Evolutionary conservation across 106 monocot genomes (phyloP).

Genomic region (Platanthera guangdongensis): DNA sequence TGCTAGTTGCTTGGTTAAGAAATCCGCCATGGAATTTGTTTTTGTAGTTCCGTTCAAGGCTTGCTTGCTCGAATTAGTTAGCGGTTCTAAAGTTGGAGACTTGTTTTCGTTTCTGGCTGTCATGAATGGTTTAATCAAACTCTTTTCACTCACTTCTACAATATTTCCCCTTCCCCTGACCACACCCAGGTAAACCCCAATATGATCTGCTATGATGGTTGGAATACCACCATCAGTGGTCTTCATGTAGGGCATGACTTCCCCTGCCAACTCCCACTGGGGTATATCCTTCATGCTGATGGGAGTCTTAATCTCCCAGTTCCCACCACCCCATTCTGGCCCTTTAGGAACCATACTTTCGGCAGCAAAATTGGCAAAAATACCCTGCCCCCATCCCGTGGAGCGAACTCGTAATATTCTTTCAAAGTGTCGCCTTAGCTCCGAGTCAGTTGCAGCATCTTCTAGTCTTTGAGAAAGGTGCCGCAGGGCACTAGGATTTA

Average conservation of each 20-base stretch:
- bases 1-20: slow-evolving; percentile 51
- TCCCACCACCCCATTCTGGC: slow-evolving; percentile 97
- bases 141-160: slow-evolving; percentile 83
- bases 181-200: slow-evolving; percentile 88
- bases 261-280: slow-evolving; percentile 92
- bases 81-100: slow-evolving; percentile 14
- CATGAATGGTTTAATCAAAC: slow-evolving; percentile 63
- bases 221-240: slow-evolving; percentile 82
- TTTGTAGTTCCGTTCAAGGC: slow-evolving; percentile 15
- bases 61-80: slow-evolving; percentile 18
- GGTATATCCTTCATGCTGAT: slow-evolving; percentile 69
- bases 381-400: slow-evolving; percentile 91
- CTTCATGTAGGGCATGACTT: slow-evolving; percentile 97
- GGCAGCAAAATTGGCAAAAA: slow-evolving; percentile 95
- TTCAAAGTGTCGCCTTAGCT: slow-evolving; percentile 82
- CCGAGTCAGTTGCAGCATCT: slow-evolving; percentile 61
- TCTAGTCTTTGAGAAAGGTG: slow-evolving; percentile 85
- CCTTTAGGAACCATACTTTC: slow-evolving; percentile 99
- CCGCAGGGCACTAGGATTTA: slow-evolving; percentile 94
- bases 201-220: slow-evolving; percentile 68
- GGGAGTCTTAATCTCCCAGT: slow-evolving; percentile 98
- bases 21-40: slow-evolving; percentile 29
- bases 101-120: slow-evolving; percentile 42
- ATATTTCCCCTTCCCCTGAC: slow-evolving; percentile 78
- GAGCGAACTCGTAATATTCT: slow-evolving; percentile 86